These are phyloP conservation scores for Papiliotrema fonsecae DNA, from an alignment of 1,284 basidiomycete species.

Conservation along the genomic window DNA sequence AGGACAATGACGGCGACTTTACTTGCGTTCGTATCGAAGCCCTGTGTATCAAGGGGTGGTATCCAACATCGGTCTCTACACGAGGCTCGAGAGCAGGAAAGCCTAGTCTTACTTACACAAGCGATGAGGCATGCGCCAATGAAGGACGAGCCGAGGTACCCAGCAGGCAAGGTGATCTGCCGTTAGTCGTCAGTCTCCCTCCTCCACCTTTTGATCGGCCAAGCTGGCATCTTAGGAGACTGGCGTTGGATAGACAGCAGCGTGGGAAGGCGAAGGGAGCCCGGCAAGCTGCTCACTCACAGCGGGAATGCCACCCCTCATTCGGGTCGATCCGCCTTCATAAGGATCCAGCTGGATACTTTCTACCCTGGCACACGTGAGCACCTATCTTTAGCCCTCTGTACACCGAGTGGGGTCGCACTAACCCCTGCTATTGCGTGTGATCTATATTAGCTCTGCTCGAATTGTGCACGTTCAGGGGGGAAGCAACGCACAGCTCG, in stretches of 20 bases:
- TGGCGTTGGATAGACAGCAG: too few relatives aligned
- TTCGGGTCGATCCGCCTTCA: slow-evolving; percentile 86
- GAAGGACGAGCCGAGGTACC: slow-evolving; percentile 85
- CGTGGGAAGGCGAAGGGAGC: background rate
- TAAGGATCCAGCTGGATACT: slow-evolving; percentile 63
- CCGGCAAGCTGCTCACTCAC: slow-evolving; percentile 54
- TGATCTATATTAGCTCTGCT: slow-evolving; percentile 55
- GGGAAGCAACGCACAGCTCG: slow-evolving; percentile 56
- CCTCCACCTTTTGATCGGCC: background rate
- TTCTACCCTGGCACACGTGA: slow-evolving; percentile 88
- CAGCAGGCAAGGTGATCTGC: slow-evolving; percentile 60
- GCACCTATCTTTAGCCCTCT: slow-evolving; percentile 48
- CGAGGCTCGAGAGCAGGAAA: background rate
- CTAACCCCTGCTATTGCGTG: slow-evolving; percentile 65
- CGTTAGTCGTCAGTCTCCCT: background rate
- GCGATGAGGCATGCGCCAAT: slow-evolving; percentile 86
- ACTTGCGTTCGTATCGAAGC: slow-evolving; percentile 88
- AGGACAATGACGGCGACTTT: slow-evolving; percentile 82
- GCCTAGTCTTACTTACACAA: slow-evolving; percentile 53
- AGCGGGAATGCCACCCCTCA: slow-evolving; percentile 86
- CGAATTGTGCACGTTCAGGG: background rate
- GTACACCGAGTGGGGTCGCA: background rate
- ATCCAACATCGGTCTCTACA: slow-evolving; percentile 60
- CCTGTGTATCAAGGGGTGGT: slow-evolving; percentile 54
- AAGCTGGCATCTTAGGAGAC: too few relatives aligned